phyloP scores from a whole-genome alignment of 2,329 filamentous ascomycete genomes.

The Fusarium mangiferae region DNA sequence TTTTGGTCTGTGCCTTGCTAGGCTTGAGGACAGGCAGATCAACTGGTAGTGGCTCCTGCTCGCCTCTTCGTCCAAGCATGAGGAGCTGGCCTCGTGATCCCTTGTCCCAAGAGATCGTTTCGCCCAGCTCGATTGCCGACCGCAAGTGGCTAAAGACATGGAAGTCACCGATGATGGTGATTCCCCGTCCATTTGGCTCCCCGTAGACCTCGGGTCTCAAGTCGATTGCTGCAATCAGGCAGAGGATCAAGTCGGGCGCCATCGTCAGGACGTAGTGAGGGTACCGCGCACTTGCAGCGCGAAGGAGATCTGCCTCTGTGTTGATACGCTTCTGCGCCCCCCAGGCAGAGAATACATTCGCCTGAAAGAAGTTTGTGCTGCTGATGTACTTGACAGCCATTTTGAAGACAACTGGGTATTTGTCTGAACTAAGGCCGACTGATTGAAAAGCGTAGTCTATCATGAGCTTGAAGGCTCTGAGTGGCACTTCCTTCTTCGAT shows the following conservation, averaged over 20 bases:
- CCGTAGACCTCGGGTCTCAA: background rate
- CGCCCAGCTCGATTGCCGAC: background rate
- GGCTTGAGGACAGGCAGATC: background rate
- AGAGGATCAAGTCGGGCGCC: background rate
- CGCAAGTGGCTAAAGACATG: background rate
- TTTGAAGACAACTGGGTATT: background rate
- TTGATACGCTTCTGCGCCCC: fast-evolving
- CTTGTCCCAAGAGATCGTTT: background rate
- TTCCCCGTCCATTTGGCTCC: background rate
- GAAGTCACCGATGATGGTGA: background rate
- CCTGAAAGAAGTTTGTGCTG: background rate
- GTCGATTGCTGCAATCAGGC: background rate
- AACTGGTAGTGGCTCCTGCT: fast-evolving
- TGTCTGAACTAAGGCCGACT: fast-evolving
- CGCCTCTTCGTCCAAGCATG: background rate
- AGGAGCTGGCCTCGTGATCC: background rate
- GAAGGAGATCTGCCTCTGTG: background rate
- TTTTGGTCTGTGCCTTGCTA: background rate
- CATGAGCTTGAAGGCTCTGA: too few species aligned
- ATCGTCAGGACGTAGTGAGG: background rate
- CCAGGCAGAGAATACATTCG: fast-evolving
- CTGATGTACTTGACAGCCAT: background rate
- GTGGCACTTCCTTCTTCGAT: background rate
- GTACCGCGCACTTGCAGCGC: background rate
- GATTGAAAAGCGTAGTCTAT: too few species aligned